phyloP scores from a whole-genome alignment of 306 rosid species.

The Fragaria ananassa region DNA sequence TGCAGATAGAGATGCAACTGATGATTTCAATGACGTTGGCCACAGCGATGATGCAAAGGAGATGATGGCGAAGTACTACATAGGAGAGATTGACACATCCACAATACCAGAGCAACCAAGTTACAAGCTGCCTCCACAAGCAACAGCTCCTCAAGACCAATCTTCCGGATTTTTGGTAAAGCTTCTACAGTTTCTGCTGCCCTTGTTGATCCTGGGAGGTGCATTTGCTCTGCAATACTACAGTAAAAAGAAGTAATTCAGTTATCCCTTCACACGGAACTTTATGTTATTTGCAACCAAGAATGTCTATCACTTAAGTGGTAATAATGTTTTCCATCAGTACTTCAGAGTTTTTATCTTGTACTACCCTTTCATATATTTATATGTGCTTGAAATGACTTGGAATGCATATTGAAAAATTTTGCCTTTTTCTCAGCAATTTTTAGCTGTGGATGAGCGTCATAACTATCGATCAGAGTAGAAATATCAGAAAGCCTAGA shows the following conservation, averaged over 20 bases:
- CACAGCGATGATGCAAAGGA: constrained; percentile 68
- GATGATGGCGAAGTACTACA: constrained; percentile 49
- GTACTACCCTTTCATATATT: constrained; percentile 10
- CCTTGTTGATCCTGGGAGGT: constrained; percentile 55
- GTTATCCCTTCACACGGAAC: not conserved
- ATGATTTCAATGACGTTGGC: constrained; percentile 78
- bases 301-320: not conserved
- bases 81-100: constrained; percentile 56
- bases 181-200: constrained; percentile 52
- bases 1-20: constrained; percentile 83
- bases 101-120: constrained; percentile 43
- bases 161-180: constrained; percentile 44
- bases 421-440: not conserved
- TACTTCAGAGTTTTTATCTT: not conserved
- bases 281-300: not conserved
- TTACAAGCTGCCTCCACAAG: constrained; percentile 25
- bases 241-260: constrained; percentile 32
- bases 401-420: constrained; percentile 16
- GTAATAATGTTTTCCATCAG: constrained; percentile 2
- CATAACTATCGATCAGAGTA: not conserved
- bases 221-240: constrained; percentile 63
- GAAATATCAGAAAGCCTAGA: not conserved
- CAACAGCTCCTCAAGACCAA: constrained; percentile 24
- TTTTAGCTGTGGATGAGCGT: not conserved
- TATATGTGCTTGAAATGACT: not conserved